These are phyloP conservation scores for Eimeria praecox DNA, from an alignment of 169 alveolate species.

Conservation along the genomic window DNA sequence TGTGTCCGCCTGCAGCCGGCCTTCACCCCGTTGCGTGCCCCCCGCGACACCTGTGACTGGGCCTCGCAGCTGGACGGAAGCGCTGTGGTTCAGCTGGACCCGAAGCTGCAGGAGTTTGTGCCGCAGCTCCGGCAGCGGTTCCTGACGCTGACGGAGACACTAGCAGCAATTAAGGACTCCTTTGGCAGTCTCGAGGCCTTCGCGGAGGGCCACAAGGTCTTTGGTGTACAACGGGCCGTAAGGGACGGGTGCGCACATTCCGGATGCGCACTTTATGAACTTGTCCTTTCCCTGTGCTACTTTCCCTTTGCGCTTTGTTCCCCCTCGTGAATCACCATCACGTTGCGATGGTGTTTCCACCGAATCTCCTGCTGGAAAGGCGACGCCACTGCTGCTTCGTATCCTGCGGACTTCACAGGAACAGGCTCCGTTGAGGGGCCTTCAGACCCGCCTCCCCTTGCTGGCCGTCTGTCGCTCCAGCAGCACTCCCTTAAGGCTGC, in stretches of 20 bases:
- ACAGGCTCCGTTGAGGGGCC: not conserved
- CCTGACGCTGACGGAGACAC: conserved; percentile 19
- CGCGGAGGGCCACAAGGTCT: conserved; percentile 82
- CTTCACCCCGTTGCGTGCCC: conserved; percentile 72
- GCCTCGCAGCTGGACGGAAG: conserved; percentile 72
- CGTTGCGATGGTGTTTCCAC: not conserved
- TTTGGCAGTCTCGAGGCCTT: conserved; percentile 79
- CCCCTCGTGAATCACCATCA: not conserved
- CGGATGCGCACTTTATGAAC: not conserved
- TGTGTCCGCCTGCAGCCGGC: conserved; percentile 46
- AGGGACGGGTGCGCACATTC: conserved; percentile 30
- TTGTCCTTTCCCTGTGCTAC: not conserved
- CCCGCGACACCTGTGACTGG: conserved; percentile 78
- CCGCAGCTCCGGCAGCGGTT: conserved; percentile 78
- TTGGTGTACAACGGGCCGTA: conserved; percentile 81
- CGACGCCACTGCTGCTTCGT: not conserved
- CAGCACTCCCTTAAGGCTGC: not conserved
- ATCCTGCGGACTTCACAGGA: not conserved
- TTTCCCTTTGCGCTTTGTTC: not conserved
- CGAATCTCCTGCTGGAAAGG: not conserved
- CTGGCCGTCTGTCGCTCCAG: not conserved
- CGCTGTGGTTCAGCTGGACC: conserved; percentile 75
- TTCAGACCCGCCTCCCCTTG: not conserved
- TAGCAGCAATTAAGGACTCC: conserved; percentile 29
- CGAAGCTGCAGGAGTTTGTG: conserved; percentile 59